phyloP scores from a whole-genome alignment of 768 basidiomycete genomes.

The Mycena galericulata region DNA sequence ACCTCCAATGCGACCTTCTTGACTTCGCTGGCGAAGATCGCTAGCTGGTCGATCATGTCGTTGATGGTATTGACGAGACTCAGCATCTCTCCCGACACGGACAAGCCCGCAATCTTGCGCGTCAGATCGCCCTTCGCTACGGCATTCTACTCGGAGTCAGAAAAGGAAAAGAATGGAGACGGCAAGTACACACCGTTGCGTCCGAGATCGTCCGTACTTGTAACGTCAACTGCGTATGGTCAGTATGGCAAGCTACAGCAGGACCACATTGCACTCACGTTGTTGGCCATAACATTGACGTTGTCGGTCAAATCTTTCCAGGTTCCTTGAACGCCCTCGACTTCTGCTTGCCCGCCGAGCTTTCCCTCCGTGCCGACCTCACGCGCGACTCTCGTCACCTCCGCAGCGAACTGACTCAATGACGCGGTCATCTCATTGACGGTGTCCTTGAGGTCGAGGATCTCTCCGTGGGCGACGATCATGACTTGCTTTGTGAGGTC shows the following conservation, averaged over 20 bases:
- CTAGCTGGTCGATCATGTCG: conserved; percentile 75
- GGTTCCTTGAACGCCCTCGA: conserved; percentile 94
- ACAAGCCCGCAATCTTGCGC: conserved; percentile 92
- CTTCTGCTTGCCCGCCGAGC: conserved; percentile 93
- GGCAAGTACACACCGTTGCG: conserved; percentile 74
- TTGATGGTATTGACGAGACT: conserved; percentile 98
- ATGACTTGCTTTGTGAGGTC: conserved; percentile 95
- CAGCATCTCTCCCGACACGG: conserved; percentile 96
- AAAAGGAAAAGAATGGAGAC: background rate
- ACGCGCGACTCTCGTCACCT: conserved; percentile 86
- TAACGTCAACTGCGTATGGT: conserved; percentile 74
- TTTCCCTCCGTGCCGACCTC: conserved; percentile 98
- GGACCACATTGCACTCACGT: conserved; percentile 62
- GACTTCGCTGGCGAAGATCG: conserved; percentile 71
- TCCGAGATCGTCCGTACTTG: conserved; percentile 96
- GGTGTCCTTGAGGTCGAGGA: conserved; percentile 89
- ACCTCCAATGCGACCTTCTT: conserved; percentile 98
- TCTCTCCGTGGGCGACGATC: conserved; percentile 93
- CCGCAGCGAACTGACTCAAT: conserved; percentile 86
- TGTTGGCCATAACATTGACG: conserved; percentile 96
- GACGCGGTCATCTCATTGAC: conserved; percentile 96
- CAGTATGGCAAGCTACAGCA: background rate
- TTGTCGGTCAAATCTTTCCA: conserved; percentile 98
- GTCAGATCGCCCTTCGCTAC: conserved; percentile 95
- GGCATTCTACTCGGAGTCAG: conserved; percentile 62